Percentiles rank a stretch among this genome's conserved stretches.
These are phyloP conservation scores for Fusarium stilboides DNA, from an alignment of 2,329 filamentous ascomycete species.

Conservation along the genomic window DNA sequence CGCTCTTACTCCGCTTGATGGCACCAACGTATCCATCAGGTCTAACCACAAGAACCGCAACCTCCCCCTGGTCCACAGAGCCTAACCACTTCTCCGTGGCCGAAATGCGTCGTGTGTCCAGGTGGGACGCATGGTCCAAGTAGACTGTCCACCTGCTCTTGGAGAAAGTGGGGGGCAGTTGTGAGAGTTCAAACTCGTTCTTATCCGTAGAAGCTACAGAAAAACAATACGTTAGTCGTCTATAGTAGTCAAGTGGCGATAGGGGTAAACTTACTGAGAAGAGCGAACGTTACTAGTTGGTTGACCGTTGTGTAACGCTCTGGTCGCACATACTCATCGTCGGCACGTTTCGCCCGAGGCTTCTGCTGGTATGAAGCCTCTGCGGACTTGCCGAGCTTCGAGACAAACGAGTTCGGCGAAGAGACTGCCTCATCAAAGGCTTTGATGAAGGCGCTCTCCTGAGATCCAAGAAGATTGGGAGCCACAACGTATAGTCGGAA, in stretches of 20 bases:
- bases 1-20: constrained; percentile 68
- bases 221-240: constrained; percentile 21
- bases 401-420: constrained; percentile 67
- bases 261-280: constrained; percentile 70
- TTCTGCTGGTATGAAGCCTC: constrained; percentile 73
- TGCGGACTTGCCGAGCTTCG: constrained; percentile 70
- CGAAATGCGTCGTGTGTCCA: constrained; percentile 63
- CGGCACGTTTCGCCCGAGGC: constrained; percentile 68
- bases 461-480: constrained; percentile 66
- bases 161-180: constrained; percentile 73
- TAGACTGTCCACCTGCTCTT: constrained; percentile 80
- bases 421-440: constrained; percentile 70
- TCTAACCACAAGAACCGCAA: constrained; percentile 76
- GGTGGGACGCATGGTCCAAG: constrained; percentile 74
- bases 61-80: constrained; percentile 67
- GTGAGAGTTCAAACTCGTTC: constrained; percentile 73
- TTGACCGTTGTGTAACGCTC: constrained; percentile 78
- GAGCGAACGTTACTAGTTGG: constrained; percentile 76
- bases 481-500: constrained; percentile 82
- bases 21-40: constrained; percentile 82
- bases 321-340: constrained; percentile 77
- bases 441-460: constrained; percentile 70
- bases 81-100: constrained; percentile 81
- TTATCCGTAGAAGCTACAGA: constrained; percentile 71
- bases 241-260: too few species aligned